Evolutionary conservation across 495 filamentous ascomycete species (phyloP).

Genomic region (Trichoderma orchidacearum): DNA sequence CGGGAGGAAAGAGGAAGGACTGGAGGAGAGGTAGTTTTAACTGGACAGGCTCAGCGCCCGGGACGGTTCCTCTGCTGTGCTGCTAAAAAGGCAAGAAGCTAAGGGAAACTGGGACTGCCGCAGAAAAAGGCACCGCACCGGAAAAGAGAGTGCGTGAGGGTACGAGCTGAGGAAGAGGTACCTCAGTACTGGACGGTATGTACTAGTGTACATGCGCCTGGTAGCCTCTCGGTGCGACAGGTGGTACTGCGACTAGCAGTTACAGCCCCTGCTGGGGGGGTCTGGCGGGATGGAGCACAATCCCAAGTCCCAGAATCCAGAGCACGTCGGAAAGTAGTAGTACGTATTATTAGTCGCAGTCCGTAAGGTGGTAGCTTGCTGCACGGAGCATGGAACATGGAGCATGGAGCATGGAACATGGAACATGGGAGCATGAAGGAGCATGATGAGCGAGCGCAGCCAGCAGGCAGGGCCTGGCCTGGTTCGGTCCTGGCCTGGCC

Average conservation of each 20-base stretch:
- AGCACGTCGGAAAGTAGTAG: no score
- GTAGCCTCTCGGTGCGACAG: no score
- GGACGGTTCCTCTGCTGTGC: no score
- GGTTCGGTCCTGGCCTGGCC: neutral
- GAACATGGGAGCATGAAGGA: no score
- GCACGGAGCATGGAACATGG: neutral
- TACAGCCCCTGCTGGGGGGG: neutral
- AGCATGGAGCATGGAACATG: no score
- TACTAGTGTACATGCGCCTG: neutral
- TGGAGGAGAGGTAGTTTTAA: constrained; percentile 38
- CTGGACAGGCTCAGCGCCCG: constrained; percentile 26
- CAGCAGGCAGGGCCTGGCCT: no score
- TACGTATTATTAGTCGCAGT: no score
- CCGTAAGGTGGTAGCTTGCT: neutral
- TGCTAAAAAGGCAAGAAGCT: constrained; percentile 1
- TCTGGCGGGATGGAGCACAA: neutral
- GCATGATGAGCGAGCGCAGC: no score
- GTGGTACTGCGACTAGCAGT: neutral
- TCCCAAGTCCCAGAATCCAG: no score
- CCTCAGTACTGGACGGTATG: neutral
- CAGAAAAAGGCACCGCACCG: constrained; percentile 11
- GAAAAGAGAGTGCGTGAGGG: constrained; percentile 4
- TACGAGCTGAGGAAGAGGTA: constrained; percentile 3
- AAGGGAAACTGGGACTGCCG: constrained; percentile 5
- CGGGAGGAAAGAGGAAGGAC: constrained; percentile 39